Evolutionary conservation across 2,329 filamentous ascomycete species (phyloP).

Genomic region (Monilinia fructigena): DNA sequence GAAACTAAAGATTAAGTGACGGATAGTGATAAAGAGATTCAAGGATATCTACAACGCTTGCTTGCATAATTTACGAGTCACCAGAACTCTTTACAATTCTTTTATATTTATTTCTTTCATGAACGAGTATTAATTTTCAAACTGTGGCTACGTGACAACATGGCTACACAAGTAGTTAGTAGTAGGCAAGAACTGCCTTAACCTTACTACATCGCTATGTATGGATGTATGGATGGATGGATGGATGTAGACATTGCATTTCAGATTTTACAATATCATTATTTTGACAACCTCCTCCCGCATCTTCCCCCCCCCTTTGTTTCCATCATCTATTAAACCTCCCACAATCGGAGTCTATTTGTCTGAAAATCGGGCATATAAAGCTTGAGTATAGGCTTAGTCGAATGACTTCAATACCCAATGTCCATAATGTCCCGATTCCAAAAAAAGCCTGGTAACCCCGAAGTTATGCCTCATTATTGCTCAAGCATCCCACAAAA

Average conservation of each 20-base stretch:
- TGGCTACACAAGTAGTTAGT: no score
- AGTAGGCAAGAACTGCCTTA: background rate
- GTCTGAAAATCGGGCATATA: no score
- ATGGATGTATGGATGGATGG: no score
- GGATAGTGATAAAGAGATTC: background rate
- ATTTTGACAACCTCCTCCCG: no score
- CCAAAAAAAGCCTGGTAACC: no score
- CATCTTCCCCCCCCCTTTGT: background rate
- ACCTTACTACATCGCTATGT: background rate
- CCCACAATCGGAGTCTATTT: constrained; percentile 9
- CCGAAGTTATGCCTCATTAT: background rate
- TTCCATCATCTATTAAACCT: background rate
- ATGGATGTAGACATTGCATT: no score
- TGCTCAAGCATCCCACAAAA: background rate
- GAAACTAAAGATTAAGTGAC: background rate
- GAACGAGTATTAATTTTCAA: background rate
- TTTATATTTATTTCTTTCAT: background rate
- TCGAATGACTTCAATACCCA: background rate
- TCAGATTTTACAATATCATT: no score
- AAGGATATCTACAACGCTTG: background rate
- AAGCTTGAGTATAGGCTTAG: background rate
- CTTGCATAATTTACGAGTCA: constrained; percentile 16
- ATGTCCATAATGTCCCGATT: no score
- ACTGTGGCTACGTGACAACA: background rate
- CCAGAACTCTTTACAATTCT: background rate